Evolutionary conservation across 2,329 filamentous ascomycete species (phyloP).

Genomic region (Penicillium sp.): DNA sequence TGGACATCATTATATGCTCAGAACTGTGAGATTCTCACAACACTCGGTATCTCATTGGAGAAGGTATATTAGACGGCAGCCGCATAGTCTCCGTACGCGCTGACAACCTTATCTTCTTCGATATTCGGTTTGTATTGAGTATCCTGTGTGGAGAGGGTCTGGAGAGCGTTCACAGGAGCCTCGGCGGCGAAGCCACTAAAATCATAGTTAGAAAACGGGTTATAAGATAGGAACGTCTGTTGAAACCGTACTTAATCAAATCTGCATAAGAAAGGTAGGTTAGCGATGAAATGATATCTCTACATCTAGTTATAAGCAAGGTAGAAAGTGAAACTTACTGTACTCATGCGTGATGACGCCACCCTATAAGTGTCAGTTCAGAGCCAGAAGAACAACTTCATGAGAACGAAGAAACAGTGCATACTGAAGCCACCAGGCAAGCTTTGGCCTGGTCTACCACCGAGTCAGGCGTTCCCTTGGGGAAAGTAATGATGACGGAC

Average conservation of each 20-base stretch:
- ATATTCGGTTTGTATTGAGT: conserved; percentile 62
- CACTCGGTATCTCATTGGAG: background rate
- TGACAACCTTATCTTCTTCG: conserved; percentile 73
- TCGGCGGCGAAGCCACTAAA: conserved; percentile 73
- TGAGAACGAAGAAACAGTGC: conserved; percentile 15
- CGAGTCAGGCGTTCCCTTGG: conserved; percentile 63
- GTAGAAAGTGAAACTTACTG: conserved; percentile 54
- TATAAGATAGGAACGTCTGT: background rate
- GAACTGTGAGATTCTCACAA: background rate
- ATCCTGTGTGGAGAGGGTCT: conserved; percentile 63
- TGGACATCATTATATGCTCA: background rate
- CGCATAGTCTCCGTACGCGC: conserved; percentile 35
- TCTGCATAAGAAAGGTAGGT: conserved; percentile 24
- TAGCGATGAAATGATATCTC: conserved; percentile 9
- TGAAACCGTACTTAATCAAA: conserved; percentile 40
- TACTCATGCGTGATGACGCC: conserved; percentile 79
- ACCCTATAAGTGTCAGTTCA: conserved; percentile 43
- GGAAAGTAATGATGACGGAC: conserved; percentile 75
- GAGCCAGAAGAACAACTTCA: background rate
- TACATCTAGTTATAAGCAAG: background rate
- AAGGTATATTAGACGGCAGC: conserved; percentile 2
- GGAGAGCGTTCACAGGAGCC: conserved; percentile 65
- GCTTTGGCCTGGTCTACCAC: conserved; percentile 70
- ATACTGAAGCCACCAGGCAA: conserved; percentile 62
- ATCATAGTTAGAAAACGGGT: background rate